Evolutionary conservation across 2,329 filamentous ascomycete genomes (phyloP), one percentile per base, ranked within the genome.

Genomic region (Aspergillus sp.): DNA sequence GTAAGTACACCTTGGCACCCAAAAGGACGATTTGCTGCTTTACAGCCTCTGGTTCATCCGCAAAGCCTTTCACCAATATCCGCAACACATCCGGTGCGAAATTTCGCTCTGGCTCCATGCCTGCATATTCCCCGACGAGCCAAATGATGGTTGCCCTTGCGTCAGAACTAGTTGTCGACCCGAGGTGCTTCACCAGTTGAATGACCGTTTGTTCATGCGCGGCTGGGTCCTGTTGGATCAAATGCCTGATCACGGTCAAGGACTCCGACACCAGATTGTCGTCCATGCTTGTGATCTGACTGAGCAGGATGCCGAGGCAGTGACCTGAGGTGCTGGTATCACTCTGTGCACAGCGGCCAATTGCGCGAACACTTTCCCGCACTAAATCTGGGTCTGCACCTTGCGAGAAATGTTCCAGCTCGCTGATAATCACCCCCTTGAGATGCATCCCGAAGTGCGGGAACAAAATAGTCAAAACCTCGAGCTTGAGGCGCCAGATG

Each of bases 141-240:
- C 93, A 98, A 55, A 98, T 86, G 50, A 98, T 96, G 39, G 88
- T 95, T 3, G 93, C 93, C 52, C 93, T 79, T 4, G 93, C 93
- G 48, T 90, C 85, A 1, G 93, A 83, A 48, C 93, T 90, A 0
- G 86, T 88, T 2, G 90, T 88, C 4, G 85, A 86, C 59, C 96
- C 93, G 2, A 98, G 79, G 49, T 95, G 90, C 67, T 90, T 93
- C 5, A 93, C 93, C 39, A 98, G 71, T 37, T 89, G 81, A 30
- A 97, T 81, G 1, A 97, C 90, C 0, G 93, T 98, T 34, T 84
- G 85, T 8, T 82, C 78, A 61, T 98, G 93, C 4, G 82, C 82
- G 27, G 80, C 71, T 0, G 91, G 89, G 49, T 95, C 83, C 57
- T 94, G 88, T 61, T 98, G 93, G 42, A 98, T 97, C 40, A 98